phyloP scores from a whole-genome alignment of 2,329 filamentous ascomycete species.

The Penicillium fuscoglaucum region DNA sequence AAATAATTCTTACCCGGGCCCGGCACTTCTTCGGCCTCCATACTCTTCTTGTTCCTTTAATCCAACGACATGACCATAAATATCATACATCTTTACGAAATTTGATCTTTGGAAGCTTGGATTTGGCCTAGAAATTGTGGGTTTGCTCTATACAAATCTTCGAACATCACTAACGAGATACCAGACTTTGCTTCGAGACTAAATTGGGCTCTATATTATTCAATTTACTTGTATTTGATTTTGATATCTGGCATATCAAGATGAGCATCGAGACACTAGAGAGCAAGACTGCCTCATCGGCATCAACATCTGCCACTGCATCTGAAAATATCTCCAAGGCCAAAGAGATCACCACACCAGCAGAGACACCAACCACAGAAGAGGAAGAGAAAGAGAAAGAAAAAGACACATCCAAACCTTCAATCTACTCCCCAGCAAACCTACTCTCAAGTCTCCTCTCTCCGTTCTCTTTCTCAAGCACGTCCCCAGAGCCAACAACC shows the following conservation, averaged over 20 bases:
- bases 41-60: background rate
- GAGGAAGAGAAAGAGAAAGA: background rate
- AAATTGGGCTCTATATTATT: background rate
- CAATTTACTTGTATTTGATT: background rate
- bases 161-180: background rate
- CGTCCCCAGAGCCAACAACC: background rate
- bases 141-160: background rate
- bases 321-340: background rate
- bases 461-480: constrained; percentile 10
- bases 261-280: constrained; percentile 14
- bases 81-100: background rate
- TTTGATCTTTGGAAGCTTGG: background rate
- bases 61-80: background rate
- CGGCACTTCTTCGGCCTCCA: constrained; percentile 3
- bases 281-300: background rate
- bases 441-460: constrained; percentile 14
- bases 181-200: background rate
- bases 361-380: background rate
- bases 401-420: background rate
- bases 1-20: constrained; percentile 17
- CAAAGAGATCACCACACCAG: background rate
- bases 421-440: background rate
- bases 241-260: background rate
- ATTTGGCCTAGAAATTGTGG: background rate
- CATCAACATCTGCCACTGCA: background rate